Base-by-base conservation (phyloP, 2,329 filamentous ascomycete species). In the Pseudocercospora eumusae region DNA sequence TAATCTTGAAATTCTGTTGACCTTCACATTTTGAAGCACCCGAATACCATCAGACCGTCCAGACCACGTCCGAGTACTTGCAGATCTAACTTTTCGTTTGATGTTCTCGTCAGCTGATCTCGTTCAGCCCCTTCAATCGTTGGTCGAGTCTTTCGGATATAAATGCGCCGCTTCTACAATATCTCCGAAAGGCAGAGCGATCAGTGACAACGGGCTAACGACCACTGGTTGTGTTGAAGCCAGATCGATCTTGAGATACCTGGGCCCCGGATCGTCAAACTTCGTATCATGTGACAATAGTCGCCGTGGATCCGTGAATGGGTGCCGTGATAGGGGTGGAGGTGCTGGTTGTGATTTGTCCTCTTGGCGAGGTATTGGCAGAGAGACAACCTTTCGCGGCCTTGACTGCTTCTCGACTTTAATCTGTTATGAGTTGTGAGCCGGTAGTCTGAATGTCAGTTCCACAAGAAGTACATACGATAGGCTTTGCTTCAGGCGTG, bases 191-290 rank as follows among this genome's bases (percentile, higher is more conserved):
- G 64, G 64, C 36, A 66, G 13, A 15, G 52, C 59, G 21, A 65
- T 61, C 64, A 66, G 63, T 18, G 58, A 60, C 2, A 54, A 53
- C 15, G 63, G 55, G n/a, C 60, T 63, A 23, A 66, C 20, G 25
- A 66, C 60, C 23, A 49, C 52, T 21, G 64, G 60, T 25, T 55
- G 31, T 8, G 54, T 28, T 20, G 54, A n/a, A 15, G 47, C 20
- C 15, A 54, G 27, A 42, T 66, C 60, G 4, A 53, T 61, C 49
- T 58, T 62, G 45, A 64, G 50, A 40, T 47, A 28, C 13, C 57
- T 42, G 11, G 44, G 50, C 33, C 40, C 62, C 5, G 64, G 59
- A 54, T 66, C 36, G 42, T 56, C 28, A n/a, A 60, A 33, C 13
- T 11, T 23, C 15, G 64, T 61, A 15, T 36, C 52, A 18, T 47